Conservation (phyloP, 1,139 yeast genomes). For the Diutina sp. region DNA sequence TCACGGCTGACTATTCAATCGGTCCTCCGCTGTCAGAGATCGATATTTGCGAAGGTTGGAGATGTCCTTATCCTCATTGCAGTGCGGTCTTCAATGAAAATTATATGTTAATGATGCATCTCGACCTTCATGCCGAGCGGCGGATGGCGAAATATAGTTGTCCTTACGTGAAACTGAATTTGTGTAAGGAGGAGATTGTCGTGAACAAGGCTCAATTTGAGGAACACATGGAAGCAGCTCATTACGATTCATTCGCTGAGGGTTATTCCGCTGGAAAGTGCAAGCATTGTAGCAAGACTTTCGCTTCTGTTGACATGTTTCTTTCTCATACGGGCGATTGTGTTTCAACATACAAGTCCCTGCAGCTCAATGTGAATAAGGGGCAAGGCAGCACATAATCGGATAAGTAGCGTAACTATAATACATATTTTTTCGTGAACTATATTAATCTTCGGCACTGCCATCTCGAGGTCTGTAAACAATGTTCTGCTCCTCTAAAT, state of each 20-base stretch:
- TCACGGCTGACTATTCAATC: not conserved
- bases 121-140: not conserved
- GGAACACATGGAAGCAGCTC: not conserved
- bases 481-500: constrained; percentile 59
- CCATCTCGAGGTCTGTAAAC: constrained; percentile 96
- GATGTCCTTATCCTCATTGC: not conserved
- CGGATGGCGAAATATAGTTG: not conserved
- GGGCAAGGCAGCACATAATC: not conserved
- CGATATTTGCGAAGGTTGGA: not conserved
- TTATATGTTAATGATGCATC: not conserved
- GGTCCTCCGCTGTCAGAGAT: not conserved
- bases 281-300: not conserved
- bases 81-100: not conserved
- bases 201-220: not conserved
- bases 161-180: not conserved
- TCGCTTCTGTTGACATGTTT: not conserved
- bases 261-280: not conserved
- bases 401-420: not conserved
- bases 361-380: not conserved
- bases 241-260: not conserved
- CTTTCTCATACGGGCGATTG: not conserved
- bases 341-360: not conserved
- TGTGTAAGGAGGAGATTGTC: not conserved
- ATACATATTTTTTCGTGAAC: not conserved
- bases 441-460: constrained; percentile 60